Evolutionary conservation across 306 rosid genomes (phyloP).

Genomic region (Trichosanthes truncata): DNA sequence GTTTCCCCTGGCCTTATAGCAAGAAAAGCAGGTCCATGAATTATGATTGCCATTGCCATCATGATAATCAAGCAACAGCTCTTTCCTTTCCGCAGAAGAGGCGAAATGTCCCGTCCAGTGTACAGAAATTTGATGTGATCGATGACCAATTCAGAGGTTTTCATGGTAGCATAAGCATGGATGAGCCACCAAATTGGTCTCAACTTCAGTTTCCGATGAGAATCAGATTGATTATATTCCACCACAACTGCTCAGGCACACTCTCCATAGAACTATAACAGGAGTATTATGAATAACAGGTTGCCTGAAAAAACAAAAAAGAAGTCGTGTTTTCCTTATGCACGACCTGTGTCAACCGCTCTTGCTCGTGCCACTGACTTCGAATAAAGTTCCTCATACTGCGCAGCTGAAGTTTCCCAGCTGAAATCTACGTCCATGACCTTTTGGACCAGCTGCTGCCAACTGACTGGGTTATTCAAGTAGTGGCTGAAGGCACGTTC

Average conservation of each 20-base stretch:
- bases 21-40: neutral
- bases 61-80: neutral
- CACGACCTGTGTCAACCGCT: constrained; percentile 17
- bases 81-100: neutral
- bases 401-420: constrained; percentile 82
- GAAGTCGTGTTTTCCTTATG: constrained; percentile 9
- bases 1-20: neutral
- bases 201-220: neutral
- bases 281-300: neutral
- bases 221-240: neutral
- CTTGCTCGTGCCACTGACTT: constrained; percentile 63
- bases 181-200: neutral
- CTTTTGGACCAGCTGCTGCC: constrained; percentile 77
- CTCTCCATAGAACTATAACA: neutral
- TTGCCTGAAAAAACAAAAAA: neutral
- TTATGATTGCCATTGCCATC: neutral
- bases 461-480: constrained; percentile 35
- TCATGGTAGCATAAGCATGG: neutral
- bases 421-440: constrained; percentile 84
- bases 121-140: neutral
- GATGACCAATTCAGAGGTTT: neutral
- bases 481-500: constrained; percentile 58
- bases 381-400: constrained; percentile 75
- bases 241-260: neutral
- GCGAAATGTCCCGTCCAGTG: neutral